These are phyloP conservation scores for Fusarium paranaense DNA, from an alignment of 2,329 filamentous ascomycete genomes.

Conservation along the genomic window DNA sequence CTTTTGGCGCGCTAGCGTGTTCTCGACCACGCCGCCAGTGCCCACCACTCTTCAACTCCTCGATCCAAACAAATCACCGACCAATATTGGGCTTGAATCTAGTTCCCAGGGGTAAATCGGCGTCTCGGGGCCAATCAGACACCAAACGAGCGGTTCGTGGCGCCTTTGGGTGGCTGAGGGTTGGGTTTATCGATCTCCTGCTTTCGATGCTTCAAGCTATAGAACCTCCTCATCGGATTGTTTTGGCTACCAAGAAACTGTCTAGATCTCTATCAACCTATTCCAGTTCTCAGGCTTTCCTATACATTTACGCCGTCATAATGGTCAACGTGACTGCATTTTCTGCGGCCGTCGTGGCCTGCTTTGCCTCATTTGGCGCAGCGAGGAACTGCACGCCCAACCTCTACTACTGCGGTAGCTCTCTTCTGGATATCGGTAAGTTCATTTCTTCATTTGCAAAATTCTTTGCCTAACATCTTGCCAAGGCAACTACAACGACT, in stretches of 20 bases:
- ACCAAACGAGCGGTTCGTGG: background rate
- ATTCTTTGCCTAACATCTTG: background rate
- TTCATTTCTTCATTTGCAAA: background rate
- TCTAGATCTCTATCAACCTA: background rate
- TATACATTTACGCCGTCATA: background rate
- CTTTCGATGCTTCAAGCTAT: background rate
- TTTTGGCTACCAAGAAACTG: background rate
- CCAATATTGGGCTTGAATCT: background rate
- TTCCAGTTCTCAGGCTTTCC: background rate
- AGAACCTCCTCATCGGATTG: background rate
- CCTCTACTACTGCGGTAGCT: background rate
- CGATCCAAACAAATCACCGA: background rate
- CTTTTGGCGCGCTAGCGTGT: too few species aligned
- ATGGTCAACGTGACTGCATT: background rate
- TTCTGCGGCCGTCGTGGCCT: background rate
- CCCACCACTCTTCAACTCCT: background rate
- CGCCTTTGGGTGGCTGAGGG: background rate
- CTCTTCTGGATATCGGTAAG: background rate
- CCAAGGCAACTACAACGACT: background rate
- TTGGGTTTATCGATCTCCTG: background rate
- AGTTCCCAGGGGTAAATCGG: background rate
- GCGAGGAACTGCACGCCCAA: background rate
- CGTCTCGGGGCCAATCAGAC: background rate
- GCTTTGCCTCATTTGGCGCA: background rate
- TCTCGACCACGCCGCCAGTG: background rate